Conservation (phyloP, 2,329 filamentous ascomycete genomes). For the Nannizziopsis barbatae region DNA sequence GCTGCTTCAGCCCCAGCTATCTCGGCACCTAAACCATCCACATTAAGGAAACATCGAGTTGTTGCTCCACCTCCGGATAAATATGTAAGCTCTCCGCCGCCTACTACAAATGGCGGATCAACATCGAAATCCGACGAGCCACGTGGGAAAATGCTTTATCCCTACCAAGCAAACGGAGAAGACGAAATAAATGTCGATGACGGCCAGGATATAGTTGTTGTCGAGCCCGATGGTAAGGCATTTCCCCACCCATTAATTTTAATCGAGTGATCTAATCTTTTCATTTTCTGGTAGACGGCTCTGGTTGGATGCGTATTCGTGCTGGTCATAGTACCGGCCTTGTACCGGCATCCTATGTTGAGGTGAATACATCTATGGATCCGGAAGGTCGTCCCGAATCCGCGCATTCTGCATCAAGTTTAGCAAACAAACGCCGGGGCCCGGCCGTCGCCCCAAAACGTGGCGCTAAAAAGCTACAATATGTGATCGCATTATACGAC, state of each 20-base stretch:
- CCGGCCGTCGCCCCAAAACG: conserved; percentile 82
- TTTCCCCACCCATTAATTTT: not conserved
- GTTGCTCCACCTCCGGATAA: conserved; percentile 77
- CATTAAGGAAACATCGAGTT: conserved; percentile 55
- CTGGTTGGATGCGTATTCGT: conserved; percentile 81
- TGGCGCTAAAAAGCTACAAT: conserved; percentile 85
- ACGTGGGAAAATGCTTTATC: conserved; percentile 79
- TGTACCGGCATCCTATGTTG: conserved; percentile 77
- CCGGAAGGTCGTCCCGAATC: conserved; percentile 52
- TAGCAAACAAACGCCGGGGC: conserved; percentile 65
- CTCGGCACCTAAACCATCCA: conserved; percentile 24
- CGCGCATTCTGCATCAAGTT: conserved; percentile 65
- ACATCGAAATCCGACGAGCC: conserved; percentile 39
- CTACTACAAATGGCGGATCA: conserved; percentile 16
- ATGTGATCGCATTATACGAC: conserved; percentile 86
- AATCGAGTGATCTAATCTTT: not conserved
- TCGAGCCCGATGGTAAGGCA: conserved; percentile 75
- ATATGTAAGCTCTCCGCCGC: conserved; percentile 60
- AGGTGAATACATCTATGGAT: conserved; percentile 42
- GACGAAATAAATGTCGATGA: conserved; percentile 74
- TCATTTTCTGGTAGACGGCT: conserved; percentile 54
- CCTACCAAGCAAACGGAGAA: conserved; percentile 67
- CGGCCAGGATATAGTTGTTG: conserved; percentile 61
- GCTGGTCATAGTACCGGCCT: conserved; percentile 63
- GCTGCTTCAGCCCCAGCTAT: conserved; percentile 28